These are phyloP conservation scores for Beauveria caledonica DNA, from an alignment of 2,329 filamentous ascomycete species.

Conservation along the genomic window DNA sequence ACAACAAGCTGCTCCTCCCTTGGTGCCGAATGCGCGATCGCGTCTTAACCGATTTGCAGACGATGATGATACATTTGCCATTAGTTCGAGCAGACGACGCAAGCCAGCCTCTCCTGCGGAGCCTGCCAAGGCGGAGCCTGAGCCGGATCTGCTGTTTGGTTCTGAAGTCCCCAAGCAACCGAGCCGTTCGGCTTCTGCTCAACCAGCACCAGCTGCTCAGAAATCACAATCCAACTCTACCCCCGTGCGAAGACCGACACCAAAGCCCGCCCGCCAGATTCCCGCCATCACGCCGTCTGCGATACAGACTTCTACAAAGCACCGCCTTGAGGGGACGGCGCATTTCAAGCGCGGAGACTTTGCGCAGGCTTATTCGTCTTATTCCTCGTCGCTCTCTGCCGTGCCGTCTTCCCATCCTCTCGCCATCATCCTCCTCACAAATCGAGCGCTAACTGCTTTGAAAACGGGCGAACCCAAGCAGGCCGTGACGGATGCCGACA, in stretches of 20 bases:
- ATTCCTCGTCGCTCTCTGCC: slow-evolving; percentile 65
- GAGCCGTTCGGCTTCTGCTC: slow-evolving; percentile 22
- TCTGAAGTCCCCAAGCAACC: slow-evolving; percentile 28
- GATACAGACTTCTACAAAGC: slow-evolving; percentile 65
- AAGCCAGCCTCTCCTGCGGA: slow-evolving; percentile 46
- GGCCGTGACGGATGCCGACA: slow-evolving; percentile 77
- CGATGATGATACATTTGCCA: slow-evolving; percentile 72
- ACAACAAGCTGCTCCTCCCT: slow-evolving; percentile 29
- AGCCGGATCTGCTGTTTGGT: slow-evolving; percentile 58
- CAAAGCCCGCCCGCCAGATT: slow-evolving; percentile 47
- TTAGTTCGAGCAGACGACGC: slow-evolving; percentile 77
- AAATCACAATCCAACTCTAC: slow-evolving; percentile 22
- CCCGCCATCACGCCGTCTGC: slow-evolving; percentile 62
- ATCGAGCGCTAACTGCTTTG: slow-evolving; percentile 79
- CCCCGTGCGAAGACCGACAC: slow-evolving; percentile 32
- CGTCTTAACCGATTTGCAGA: slow-evolving; percentile 64
- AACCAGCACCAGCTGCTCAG: slow-evolving; percentile 27
- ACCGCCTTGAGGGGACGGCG: slow-evolving; percentile 72
- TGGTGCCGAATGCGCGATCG: slow-evolving; percentile 28
- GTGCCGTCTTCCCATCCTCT: slow-evolving; percentile 76
- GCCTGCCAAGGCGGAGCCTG: slow-evolving; percentile 30
- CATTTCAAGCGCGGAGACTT: slow-evolving; percentile 95
- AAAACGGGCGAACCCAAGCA: slow-evolving; percentile 89
- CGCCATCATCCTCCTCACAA: slow-evolving; percentile 80
- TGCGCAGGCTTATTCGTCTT: slow-evolving; percentile 73